Conservation (phyloP, 352 stramenopile species). For the Phytophthora foliorum region DNA sequence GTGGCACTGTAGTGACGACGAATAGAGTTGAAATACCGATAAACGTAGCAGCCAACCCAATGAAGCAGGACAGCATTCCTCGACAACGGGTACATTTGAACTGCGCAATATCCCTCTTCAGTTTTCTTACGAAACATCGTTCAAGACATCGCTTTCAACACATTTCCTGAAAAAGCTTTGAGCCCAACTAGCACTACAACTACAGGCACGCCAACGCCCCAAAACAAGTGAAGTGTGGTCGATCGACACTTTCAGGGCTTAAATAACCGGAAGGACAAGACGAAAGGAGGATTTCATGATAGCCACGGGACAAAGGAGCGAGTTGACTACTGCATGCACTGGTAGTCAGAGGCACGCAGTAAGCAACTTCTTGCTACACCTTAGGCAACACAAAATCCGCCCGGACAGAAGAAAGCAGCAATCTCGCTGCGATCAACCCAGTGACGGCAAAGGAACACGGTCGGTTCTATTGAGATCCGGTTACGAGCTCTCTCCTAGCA, state of each 20-base stretch:
- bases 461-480: conserved; percentile 54
- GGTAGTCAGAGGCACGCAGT: neutral
- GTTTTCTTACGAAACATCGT: no score
- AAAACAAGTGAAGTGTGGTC: no score
- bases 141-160: no score
- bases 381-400: conserved; percentile 86
- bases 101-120: neutral
- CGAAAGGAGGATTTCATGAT: conserved; percentile 60
- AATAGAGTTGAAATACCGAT: conserved; percentile 44
- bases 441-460: conserved; percentile 83
- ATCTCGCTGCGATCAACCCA: conserved; percentile 85
- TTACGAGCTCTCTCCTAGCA: conserved; percentile 49
- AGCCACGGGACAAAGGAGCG: conserved; percentile 26
- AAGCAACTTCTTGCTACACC: conserved; percentile 18
- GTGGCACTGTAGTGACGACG: conserved; percentile 21
- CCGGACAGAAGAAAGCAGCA: conserved; percentile 92
- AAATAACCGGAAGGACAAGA: conserved; percentile 2
- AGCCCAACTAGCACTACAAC: no score
- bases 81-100: no score
- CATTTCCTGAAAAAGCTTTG: no score
- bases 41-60: conserved; percentile 17
- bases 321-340: conserved; percentile 6
- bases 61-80: neutral
- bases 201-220: no score
- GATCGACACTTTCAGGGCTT: no score